Conservation (phyloP, 2,329 filamentous ascomycete genomes). For the Verticillium nubilum region DNA sequence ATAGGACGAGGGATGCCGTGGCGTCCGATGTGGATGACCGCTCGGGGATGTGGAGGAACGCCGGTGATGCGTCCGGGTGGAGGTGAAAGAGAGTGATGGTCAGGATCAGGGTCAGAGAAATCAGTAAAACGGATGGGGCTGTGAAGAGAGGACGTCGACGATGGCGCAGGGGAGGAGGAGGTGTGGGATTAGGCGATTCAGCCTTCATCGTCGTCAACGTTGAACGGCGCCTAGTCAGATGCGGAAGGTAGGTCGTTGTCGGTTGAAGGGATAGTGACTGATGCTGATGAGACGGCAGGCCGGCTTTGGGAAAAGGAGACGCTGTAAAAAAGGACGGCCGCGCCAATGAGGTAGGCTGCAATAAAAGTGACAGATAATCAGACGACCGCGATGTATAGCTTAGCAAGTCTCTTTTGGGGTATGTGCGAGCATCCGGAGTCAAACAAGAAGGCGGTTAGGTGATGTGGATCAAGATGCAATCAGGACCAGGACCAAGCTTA, state of each 20-base stretch:
- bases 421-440: not conserved
- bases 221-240: not conserved
- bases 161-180: not conserved
- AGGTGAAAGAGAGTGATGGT: not conserved
- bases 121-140: not conserved
- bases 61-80: not conserved
- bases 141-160: not conserved
- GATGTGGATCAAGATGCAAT: not conserved
- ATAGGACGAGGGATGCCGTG: constrained; percentile 26
- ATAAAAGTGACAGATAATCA: not conserved
- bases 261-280: not conserved
- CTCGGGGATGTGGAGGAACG: not conserved
- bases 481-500: too few relatives aligned
- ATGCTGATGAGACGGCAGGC: not conserved
- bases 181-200: not conserved
- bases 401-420: not conserved
- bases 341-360: not conserved
- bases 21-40: not conserved
- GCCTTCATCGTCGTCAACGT: not conserved
- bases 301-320: not conserved
- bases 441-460: not conserved
- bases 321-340: not conserved
- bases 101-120: not conserved
- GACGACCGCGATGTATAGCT: not conserved
- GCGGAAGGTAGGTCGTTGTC: not conserved